phyloP scores from a whole-genome alignment of 768 basidiomycete species.

The Arthromyces matolae region DNA sequence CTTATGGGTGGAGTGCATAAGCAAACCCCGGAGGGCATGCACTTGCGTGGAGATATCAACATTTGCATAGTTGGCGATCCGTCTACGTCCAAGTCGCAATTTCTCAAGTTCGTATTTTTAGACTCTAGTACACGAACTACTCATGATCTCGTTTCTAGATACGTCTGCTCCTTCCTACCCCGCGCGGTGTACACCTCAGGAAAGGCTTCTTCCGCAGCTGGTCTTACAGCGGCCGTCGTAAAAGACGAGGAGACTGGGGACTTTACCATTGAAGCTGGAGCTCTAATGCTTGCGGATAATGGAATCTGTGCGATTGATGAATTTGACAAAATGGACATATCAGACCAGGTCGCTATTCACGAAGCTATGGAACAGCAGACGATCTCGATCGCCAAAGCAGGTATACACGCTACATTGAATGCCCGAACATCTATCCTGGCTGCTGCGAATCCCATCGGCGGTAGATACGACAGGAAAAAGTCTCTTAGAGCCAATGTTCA shows the following conservation, averaged over 20 bases:
- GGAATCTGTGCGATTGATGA: slow-evolving; percentile 99
- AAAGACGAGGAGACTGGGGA: slow-evolving; percentile 99
- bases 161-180: slow-evolving; percentile 95
- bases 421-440: slow-evolving; percentile 97
- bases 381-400: slow-evolving; percentile 98
- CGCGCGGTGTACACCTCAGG: slow-evolving; percentile 98
- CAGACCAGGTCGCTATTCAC: slow-evolving; percentile 98
- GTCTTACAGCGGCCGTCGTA: slow-evolving; percentile 97
- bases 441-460: slow-evolving; percentile 96
- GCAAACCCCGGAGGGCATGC: slow-evolving; percentile 92
- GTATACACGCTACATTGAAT: slow-evolving; percentile 97
- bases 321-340: slow-evolving; percentile 99
- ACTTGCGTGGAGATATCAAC: slow-evolving; percentile 97
- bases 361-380: slow-evolving; percentile 99
- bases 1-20: slow-evolving; percentile 99
- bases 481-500: slow-evolving; percentile 88
- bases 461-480: slow-evolving; percentile 94
- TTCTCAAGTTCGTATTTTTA: slow-evolving; percentile 74
- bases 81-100: slow-evolving; percentile 96
- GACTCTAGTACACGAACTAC: neutral
- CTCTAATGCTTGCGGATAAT: slow-evolving; percentile 98
- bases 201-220: slow-evolving; percentile 98
- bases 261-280: slow-evolving; percentile 98
- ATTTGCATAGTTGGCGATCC: slow-evolving; percentile 98
- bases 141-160: slow-evolving; percentile 45